These are phyloP conservation scores for Leishmania martiniquensis DNA, from an alignment of 208 protist species.

Conservation along the genomic window DNA sequence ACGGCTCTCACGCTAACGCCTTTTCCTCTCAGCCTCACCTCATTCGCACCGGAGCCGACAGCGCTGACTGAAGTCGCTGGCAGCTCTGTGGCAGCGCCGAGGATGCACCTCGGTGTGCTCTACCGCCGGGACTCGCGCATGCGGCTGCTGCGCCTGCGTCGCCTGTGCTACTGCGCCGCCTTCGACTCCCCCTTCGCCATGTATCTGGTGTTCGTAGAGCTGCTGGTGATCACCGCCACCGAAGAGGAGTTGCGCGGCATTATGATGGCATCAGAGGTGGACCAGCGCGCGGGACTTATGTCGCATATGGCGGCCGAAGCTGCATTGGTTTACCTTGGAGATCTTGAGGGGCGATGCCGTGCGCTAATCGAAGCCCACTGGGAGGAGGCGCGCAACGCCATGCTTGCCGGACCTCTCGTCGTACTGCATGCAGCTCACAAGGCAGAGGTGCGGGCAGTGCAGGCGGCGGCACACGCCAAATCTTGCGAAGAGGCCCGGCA, in stretches of 20 bases:
- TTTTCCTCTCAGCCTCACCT: neutral
- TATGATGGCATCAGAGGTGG: slow-evolving; percentile 17
- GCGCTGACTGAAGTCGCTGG: neutral
- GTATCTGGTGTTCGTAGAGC: slow-evolving; percentile 40
- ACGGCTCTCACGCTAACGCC: neutral
- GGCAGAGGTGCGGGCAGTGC: slow-evolving; percentile 12
- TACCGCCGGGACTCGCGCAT: slow-evolving; percentile 10
- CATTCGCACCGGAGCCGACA: neutral
- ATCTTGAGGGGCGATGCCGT: slow-evolving; percentile 6
- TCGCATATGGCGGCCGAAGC: slow-evolving; percentile 6
- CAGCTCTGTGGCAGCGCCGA: neutral
- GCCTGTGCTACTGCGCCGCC: slow-evolving; percentile 32
- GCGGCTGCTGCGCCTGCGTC: slow-evolving; percentile 30
- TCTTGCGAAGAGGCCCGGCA: slow-evolving; percentile 1
- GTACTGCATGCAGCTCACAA: slow-evolving; percentile 16
- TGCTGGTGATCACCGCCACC: slow-evolving; percentile 21
- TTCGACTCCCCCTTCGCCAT: slow-evolving; percentile 56
- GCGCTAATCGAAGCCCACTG: slow-evolving; percentile 7
- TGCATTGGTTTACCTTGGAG: neutral
- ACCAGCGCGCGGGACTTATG: slow-evolving; percentile 6
- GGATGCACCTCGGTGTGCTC: neutral
- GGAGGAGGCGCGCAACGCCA: slow-evolving; percentile 8
- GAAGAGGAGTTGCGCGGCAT: slow-evolving; percentile 32
- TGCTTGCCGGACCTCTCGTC: slow-evolving; percentile 15
- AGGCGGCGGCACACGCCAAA: slow-evolving; percentile 3